These are phyloP conservation scores for Dactylorhiza incarnata DNA, from an alignment of 106 monocot genomes.

Conservation along the genomic window DNA sequence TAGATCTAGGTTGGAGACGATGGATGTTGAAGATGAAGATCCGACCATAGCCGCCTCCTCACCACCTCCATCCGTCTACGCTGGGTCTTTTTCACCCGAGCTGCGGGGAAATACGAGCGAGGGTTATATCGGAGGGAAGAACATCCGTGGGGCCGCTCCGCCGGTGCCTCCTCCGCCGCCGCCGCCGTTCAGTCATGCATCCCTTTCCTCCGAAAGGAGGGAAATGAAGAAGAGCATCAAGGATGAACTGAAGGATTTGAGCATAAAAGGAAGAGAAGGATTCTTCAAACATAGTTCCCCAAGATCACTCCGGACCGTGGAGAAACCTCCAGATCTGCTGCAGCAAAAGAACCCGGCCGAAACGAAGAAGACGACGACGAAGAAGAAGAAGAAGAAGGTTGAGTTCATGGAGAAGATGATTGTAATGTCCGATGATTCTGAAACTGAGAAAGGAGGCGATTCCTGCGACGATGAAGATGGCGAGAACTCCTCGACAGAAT, in stretches of 20 bases:
- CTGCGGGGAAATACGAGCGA: slow-evolving; percentile 19
- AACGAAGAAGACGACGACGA: neutral
- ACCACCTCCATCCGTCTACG: neutral
- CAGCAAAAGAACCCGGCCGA: slow-evolving; percentile 12
- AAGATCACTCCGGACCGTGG: neutral
- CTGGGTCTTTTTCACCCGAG: slow-evolving; percentile 4
- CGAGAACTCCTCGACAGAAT: neutral
- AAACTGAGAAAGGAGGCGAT: neutral
- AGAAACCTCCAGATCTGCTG: slow-evolving; percentile 19
- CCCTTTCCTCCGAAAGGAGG: slow-evolving; percentile 18
- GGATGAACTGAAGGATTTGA: slow-evolving; percentile 43
- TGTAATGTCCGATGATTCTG: slow-evolving; percentile 20
- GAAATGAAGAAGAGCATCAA: slow-evolving; percentile 36
- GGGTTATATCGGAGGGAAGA: slow-evolving; percentile 32
- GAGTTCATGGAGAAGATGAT: slow-evolving; percentile 31
- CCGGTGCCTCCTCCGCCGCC: slow-evolving; percentile 56
- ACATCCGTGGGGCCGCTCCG: slow-evolving; percentile 19
- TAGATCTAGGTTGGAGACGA: slow-evolving; percentile 40
- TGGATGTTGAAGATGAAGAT: slow-evolving; percentile 19
- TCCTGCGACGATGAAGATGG: neutral
- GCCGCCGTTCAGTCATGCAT: neutral
- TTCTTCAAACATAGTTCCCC: neutral
- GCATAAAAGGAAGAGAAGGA: slow-evolving; percentile 15
- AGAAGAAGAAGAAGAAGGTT: slow-evolving; percentile 10
- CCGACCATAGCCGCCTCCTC: neutral